phyloP scores from a whole-genome alignment of 2,329 filamentous ascomycete genomes.

The Tolypocladium cylindrosporum region DNA sequence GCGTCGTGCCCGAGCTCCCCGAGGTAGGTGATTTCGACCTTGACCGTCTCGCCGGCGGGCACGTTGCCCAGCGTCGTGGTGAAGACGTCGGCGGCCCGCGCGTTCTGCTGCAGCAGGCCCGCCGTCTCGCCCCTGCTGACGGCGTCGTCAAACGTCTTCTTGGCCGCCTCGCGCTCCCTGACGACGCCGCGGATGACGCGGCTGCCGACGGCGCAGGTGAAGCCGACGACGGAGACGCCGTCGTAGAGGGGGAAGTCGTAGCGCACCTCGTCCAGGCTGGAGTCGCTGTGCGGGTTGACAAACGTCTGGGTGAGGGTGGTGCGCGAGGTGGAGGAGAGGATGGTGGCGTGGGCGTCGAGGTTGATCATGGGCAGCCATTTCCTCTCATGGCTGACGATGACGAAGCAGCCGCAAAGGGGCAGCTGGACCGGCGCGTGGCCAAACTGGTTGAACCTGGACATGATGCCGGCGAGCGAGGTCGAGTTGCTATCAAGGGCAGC shows the following conservation, averaged over 20 bases:
- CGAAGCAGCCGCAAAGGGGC: slow-evolving; percentile 24
- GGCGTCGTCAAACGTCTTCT: slow-evolving; percentile 48
- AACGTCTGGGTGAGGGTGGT: slow-evolving; percentile 48
- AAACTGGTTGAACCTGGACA: neutral
- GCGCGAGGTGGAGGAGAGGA: slow-evolving; percentile 42
- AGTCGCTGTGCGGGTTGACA: slow-evolving; percentile 37
- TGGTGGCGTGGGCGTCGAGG: slow-evolving; percentile 48
- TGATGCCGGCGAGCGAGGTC: neutral
- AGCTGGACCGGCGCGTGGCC: neutral
- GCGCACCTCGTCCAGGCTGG: slow-evolving; percentile 32
- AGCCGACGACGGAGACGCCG: slow-evolving; percentile 59
- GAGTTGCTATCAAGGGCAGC: neutral
- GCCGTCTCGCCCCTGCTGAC: slow-evolving; percentile 49
- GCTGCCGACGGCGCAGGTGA: slow-evolving; percentile 52
- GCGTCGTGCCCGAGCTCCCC: slow-evolving; percentile 65
- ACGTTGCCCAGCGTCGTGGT: slow-evolving; percentile 59
- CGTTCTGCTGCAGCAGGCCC: slow-evolving; percentile 53
- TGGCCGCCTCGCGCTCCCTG: slow-evolving; percentile 54
- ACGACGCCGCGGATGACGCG: slow-evolving; percentile 55
- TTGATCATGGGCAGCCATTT: slow-evolving; percentile 49
- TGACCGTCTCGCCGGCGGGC: slow-evolving; percentile 43
- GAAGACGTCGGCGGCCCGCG: slow-evolving; percentile 54
- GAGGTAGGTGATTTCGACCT: slow-evolving; percentile 55
- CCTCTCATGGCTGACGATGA: slow-evolving; percentile 10
- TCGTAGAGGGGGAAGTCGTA: slow-evolving; percentile 67